These are phyloP conservation scores for Erodium maritimum DNA, from an alignment of 345 rosid species.

Conservation along the genomic window DNA sequence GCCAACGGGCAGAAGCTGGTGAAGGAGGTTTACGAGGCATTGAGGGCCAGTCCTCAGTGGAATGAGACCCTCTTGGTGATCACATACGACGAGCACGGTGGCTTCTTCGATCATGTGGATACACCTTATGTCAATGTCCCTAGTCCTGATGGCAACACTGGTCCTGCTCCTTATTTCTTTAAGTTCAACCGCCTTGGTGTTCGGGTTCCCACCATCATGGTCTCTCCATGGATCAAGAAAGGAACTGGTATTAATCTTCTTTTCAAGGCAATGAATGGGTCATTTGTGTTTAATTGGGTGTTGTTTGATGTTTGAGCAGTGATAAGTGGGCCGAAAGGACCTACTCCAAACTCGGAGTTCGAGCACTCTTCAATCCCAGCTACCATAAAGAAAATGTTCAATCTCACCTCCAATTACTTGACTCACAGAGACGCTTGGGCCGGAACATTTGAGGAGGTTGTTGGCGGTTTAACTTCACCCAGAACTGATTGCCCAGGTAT, in stretches of 20 bases:
- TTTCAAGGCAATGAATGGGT: no score
- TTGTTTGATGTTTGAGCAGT: slow-evolving; percentile 29
- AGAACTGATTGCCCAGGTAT: slow-evolving; percentile 78
- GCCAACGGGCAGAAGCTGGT: slow-evolving; percentile 71
- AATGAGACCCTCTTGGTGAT: slow-evolving; percentile 72
- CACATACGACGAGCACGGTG: slow-evolving; percentile 94
- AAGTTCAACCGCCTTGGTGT: slow-evolving; percentile 90
- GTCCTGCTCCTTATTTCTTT: slow-evolving; percentile 85
- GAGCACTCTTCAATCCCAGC: slow-evolving; percentile 93
- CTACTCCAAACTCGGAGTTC: slow-evolving; percentile 57
- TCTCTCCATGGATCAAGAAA: slow-evolving; percentile 94
- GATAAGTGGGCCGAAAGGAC: slow-evolving; percentile 52
- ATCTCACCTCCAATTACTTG: slow-evolving; percentile 68
- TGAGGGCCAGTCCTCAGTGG: slow-evolving; percentile 91
- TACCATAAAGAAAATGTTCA: slow-evolving; percentile 75
- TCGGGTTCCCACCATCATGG: slow-evolving; percentile 84
- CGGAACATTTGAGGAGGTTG: slow-evolving; percentile 72
- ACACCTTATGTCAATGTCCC: slow-evolving; percentile 74
- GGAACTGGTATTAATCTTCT: slow-evolving; percentile 94
- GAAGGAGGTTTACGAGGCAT: slow-evolving; percentile 76
- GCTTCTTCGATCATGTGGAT: slow-evolving; percentile 83
- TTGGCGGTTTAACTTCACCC: slow-evolving; percentile 49
- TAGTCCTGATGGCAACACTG: slow-evolving; percentile 80
- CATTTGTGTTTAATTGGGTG: not conserved
- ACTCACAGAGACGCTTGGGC: slow-evolving; percentile 99